Base-by-base conservation (phyloP, 441 rosid species). In the Bruguiera hainesii region DNA sequence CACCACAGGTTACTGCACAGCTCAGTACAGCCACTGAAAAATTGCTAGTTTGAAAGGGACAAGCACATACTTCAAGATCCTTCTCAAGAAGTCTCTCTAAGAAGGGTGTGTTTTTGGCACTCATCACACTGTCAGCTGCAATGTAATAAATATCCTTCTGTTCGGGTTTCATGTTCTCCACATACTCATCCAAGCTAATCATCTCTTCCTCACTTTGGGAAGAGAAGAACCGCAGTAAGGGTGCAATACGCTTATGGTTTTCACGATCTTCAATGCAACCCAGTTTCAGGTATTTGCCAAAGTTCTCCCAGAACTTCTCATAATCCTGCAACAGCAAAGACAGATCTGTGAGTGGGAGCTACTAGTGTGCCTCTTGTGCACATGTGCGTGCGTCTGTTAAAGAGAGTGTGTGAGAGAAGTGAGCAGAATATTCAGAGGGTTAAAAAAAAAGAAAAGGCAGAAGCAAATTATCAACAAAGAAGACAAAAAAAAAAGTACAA, bases 211-310 rank as follows among this genome's bases (percentile, higher is more conserved):
- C 98, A 73, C 98, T 94, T 71, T 89, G 96, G 15, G 98, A 94
- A 64, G 98, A 94, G 84, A 89, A 94, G 75, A 91, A 89, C 50
- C 97, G 85, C 63, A 94, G 87, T 78, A 94, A 75, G 23, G 98
- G 98, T 42, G 93, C 98, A 78, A 94, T 50, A 25, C 92, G 87
- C 87, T 94, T 94, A 79, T 94, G 98, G 78, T 94, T 94, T 67
- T 94, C 98, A 28, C 95, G 96, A 73, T 94, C 98, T 74, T 93
- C 98, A 37, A 93, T 79, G 81, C 98, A 93, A 15, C 98, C 98
- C 67, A 93, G 56, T 79, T 93, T 94, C 78, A 94, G 46, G 71
- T 82, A 73, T 79, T 89, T 94, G 59, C 98, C 96, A 71, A 69
- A 94, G 76, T 87, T 88, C 11, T 94, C 97, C 98, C 97, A 94